Evolutionary conservation across 1,284 basidiomycete genomes (phyloP).

Genomic region (Rhizoctonia solani): DNA sequence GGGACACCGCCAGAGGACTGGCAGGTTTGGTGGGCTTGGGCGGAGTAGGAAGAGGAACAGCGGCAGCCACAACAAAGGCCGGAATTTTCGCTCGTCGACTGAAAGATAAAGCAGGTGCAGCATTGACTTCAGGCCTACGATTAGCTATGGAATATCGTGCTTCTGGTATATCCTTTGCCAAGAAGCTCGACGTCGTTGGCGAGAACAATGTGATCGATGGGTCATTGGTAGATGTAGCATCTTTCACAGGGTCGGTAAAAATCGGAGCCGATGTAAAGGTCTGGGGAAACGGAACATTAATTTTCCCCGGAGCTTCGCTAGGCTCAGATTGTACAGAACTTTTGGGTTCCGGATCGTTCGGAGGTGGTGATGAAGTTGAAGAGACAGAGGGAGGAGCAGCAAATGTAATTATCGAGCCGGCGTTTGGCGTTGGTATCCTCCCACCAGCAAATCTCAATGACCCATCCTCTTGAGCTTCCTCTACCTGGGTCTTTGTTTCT

Average conservation of each 20-base stretch:
- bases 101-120: conserved; percentile 23
- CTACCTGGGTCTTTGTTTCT: neutral
- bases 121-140: conserved; percentile 9
- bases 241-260: neutral
- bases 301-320: neutral
- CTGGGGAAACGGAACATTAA: neutral
- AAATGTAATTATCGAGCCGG: conserved; percentile 10
- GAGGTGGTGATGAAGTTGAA: conserved; percentile 20
- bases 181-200: neutral
- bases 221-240: neutral
- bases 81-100: conserved; percentile 22
- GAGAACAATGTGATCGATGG: neutral
- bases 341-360: neutral
- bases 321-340: neutral
- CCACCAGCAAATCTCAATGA: conserved; percentile 12
- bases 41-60: conserved; percentile 14
- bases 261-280: conserved; percentile 26
- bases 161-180: neutral
- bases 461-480: conserved; percentile 1
- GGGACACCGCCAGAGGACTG: neutral
- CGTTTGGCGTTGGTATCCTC: conserved; percentile 20
- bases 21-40: neutral
- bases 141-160: conserved; percentile 5
- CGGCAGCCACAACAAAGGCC: conserved; percentile 5
- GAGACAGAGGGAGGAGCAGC: conserved; percentile 4